These are phyloP conservation scores for Crithidia sp. DNA, from an alignment of 208 protist species.

Conservation along the genomic window DNA sequence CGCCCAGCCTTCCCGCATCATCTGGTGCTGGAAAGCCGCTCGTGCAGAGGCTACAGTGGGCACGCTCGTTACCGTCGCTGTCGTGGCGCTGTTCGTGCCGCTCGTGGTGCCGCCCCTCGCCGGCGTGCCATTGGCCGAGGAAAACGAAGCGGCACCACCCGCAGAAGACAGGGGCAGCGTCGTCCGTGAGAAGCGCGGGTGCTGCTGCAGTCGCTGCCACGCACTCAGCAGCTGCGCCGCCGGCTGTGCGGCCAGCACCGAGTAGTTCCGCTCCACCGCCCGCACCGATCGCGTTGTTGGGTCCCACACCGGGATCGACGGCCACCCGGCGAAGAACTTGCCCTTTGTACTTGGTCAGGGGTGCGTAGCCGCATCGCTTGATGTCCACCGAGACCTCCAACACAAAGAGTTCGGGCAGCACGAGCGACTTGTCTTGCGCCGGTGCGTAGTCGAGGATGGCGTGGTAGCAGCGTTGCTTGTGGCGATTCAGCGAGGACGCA, in stretches of 20 bases:
- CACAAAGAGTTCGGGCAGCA: constrained; percentile 44
- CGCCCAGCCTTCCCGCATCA: constrained; percentile 28
- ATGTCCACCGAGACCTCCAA: constrained; percentile 68
- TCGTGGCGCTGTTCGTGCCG: neutral
- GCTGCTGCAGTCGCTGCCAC: constrained; percentile 13
- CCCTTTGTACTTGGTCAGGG: constrained; percentile 52
- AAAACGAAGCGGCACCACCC: neutral
- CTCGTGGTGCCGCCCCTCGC: neutral
- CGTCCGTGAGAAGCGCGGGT: neutral
- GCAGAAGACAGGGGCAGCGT: constrained; percentile 5
- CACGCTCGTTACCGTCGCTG: neutral
- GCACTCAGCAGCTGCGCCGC: constrained; percentile 12
- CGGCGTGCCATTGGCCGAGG: neutral
- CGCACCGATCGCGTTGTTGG: constrained; percentile 43
- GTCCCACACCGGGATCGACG: constrained; percentile 72
- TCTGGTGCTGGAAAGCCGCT: constrained; percentile 6
- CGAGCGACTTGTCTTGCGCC: constrained; percentile 23
- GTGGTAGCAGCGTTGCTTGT: constrained; percentile 47
- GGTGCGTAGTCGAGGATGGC: constrained; percentile 39
- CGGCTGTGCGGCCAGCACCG: constrained; percentile 32
- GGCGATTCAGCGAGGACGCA: constrained; percentile 24
- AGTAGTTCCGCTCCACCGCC: constrained; percentile 57
- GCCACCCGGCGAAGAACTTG: constrained; percentile 80
- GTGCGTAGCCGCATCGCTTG: constrained; percentile 41
- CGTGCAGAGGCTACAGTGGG: neutral